Evolutionary conservation across 2,329 filamentous ascomycete genomes (phyloP), one percentile per base, ranked within the genome.

Genomic region (Fusarium sp.): DNA sequence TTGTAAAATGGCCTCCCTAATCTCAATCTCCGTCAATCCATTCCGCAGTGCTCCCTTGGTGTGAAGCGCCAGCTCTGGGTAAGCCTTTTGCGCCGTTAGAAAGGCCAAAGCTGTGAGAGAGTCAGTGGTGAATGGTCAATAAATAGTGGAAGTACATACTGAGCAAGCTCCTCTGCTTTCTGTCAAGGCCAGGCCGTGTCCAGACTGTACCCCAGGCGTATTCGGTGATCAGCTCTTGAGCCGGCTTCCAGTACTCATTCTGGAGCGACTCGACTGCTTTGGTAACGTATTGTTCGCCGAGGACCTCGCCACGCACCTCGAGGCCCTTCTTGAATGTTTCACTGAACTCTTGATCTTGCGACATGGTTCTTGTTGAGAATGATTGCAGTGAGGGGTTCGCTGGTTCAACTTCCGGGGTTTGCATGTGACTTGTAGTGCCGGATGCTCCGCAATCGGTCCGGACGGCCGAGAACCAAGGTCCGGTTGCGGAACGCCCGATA

Each of bases 241-340:
- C 72, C 4, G 73, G 73, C 7, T 62, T 72, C 65, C 72, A 75
- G 47, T 75, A 75, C 37, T 75, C 73, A 7, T 75, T 67, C 3
- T 75, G 45, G 54, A 27, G 65, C 35, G 43, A 43, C 22, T 43
- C 67, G 43, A 69, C 12, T n/a, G 73, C 73, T 43, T 71, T 74
- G 45, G 63, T 65, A 43, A 75, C 73, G 35, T 75, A 75, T 65
- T 75, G 47, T 8, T 75, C 72, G 11, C 72, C 73, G 1, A 75
- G 70, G 10, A 73, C 68, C 17, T 75, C 68, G 2, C 70, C 65
- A 1, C 73, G 64, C 17, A 68, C 62, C 4, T 45, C 56, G 8
- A 72, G 65, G 47, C 69, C 70, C 9, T 37, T 62, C 27, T 65
- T 69, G 32, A 69, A 71, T 4, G 61, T 61, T 32, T 71, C 58